Evolutionary conservation across 352 stramenopile species (phyloP).

Genomic region (Globisporangium mamillatum): DNA sequence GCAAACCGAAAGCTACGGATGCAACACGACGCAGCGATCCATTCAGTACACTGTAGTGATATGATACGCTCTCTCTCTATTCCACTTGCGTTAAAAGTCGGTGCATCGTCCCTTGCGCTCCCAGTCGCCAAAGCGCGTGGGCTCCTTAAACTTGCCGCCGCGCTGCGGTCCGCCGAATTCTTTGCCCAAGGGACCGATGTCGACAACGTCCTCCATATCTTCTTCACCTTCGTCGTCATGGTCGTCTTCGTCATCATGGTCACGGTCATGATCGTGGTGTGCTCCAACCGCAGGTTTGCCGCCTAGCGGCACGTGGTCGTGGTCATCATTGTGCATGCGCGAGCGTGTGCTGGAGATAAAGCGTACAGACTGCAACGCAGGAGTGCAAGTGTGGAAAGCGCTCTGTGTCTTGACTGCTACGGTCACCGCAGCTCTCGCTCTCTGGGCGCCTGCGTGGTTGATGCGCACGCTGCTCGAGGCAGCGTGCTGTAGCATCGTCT

Average conservation of each 20-base stretch:
- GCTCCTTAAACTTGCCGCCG: constrained; percentile 92
- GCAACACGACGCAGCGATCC: neutral
- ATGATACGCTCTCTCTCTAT: neutral
- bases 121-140: constrained; percentile 97
- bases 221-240: constrained; percentile 78
- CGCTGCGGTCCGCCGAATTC: constrained; percentile 94
- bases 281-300: constrained; percentile 24
- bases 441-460: neutral
- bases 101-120: constrained; percentile 96
- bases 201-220: constrained; percentile 94
- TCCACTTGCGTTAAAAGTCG: constrained; percentile 85
- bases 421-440: too few relatives aligned
- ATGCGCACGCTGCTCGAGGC: constrained; percentile 1
- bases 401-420: neutral
- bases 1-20: neutral
- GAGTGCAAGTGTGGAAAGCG: neutral
- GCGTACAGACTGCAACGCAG: constrained; percentile 7
- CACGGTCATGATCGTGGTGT: constrained; percentile 25
- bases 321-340: constrained; percentile 27
- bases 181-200: constrained; percentile 76
- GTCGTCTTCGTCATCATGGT: constrained; percentile 30
- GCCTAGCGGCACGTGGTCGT: constrained; percentile 38
- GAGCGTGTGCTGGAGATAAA: constrained; percentile 28
- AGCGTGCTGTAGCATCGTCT: neutral
- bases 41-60: neutral